These are phyloP conservation scores for Leishmania guyanensis DNA, from an alignment of 208 protist species.

Conservation along the genomic window DNA sequence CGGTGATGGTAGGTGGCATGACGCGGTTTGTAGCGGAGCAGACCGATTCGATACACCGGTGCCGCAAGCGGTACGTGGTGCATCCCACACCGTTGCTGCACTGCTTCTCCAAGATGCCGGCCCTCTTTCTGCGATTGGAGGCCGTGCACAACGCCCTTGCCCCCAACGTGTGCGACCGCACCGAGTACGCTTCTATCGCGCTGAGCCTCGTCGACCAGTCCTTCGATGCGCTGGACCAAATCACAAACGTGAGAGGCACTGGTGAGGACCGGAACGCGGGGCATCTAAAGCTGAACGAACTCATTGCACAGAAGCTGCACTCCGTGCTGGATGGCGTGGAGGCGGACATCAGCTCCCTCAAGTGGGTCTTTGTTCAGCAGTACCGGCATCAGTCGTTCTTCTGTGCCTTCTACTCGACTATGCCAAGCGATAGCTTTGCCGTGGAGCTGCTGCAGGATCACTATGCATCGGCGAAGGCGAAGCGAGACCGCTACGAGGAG, in stretches of 20 bases:
- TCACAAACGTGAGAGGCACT: slow-evolving; percentile 62
- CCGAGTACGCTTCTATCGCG: slow-evolving; percentile 74
- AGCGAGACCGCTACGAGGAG: slow-evolving; percentile 83
- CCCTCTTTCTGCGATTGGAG: slow-evolving; percentile 75
- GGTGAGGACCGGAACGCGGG: slow-evolving; percentile 33
- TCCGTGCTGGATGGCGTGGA: slow-evolving; percentile 51
- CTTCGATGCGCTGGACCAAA: slow-evolving; percentile 77
- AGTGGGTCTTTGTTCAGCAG: slow-evolving; percentile 81
- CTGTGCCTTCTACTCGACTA: slow-evolving; percentile 77
- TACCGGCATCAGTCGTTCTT: slow-evolving; percentile 92
- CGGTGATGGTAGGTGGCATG: slow-evolving; percentile 55
- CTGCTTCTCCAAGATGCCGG: slow-evolving; percentile 83
- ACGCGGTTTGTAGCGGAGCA: slow-evolving; percentile 84
- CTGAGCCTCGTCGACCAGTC: slow-evolving; percentile 79
- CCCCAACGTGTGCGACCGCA: slow-evolving; percentile 58
- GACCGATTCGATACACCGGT: slow-evolving; percentile 79
- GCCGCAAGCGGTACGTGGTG: slow-evolving; percentile 64
- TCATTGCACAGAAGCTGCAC: slow-evolving; percentile 44
- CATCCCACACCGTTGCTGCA: slow-evolving; percentile 76
- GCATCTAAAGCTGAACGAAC: slow-evolving; percentile 55
- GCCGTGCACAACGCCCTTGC: slow-evolving; percentile 70
- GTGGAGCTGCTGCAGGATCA: slow-evolving; percentile 66
- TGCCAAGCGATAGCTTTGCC: slow-evolving; percentile 58
- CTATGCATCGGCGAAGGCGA: slow-evolving; percentile 62
- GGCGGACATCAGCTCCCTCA: slow-evolving; percentile 53